These are phyloP conservation scores for Claviceps purpurea DNA, from an alignment of 2,329 filamentous ascomycete species.

Conservation along the genomic window DNA sequence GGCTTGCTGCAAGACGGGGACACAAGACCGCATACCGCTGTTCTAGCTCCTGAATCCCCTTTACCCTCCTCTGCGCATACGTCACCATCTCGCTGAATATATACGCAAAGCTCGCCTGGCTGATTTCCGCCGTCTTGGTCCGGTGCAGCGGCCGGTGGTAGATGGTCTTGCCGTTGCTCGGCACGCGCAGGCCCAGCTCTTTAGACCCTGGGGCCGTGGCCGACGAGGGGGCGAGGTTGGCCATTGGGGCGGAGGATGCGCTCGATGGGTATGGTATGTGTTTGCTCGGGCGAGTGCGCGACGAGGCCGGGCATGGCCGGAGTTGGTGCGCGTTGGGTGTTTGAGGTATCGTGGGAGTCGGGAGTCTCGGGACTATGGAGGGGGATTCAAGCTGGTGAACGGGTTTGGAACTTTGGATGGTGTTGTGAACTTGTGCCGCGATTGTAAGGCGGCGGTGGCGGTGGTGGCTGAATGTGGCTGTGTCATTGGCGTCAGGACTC, in stretches of 20 bases:
- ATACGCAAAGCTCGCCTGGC: conserved; percentile 88
- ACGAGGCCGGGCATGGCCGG: background rate
- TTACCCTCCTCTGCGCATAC: conserved; percentile 83
- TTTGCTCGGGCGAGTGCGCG: background rate
- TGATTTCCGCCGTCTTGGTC: conserved; percentile 75
- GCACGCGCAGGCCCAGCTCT: conserved; percentile 63
- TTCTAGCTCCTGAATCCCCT: conserved; percentile 86
- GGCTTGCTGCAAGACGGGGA: too few species aligned
- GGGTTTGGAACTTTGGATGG: too few species aligned
- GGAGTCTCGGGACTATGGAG: too few species aligned
- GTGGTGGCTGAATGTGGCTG: background rate
- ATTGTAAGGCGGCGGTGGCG: background rate
- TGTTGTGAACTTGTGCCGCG: too few species aligned
- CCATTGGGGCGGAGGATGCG: conserved; percentile 23
- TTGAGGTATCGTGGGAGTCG: background rate
- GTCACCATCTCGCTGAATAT: conserved; percentile 93
- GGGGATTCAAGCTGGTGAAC: too few species aligned
- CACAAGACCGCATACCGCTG: conserved; percentile 46
- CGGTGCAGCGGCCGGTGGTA: conserved; percentile 93
- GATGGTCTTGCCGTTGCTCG: conserved; percentile 90
- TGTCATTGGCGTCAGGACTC: too few species aligned
- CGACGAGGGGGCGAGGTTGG: conserved; percentile 32
- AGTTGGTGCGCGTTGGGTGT: background rate
- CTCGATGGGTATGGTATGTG: background rate
- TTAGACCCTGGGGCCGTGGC: conserved; percentile 21